Conservation (phyloP, 2,329 filamentous ascomycete genomes). For the Cladosporium sphaerospermum region DNA sequence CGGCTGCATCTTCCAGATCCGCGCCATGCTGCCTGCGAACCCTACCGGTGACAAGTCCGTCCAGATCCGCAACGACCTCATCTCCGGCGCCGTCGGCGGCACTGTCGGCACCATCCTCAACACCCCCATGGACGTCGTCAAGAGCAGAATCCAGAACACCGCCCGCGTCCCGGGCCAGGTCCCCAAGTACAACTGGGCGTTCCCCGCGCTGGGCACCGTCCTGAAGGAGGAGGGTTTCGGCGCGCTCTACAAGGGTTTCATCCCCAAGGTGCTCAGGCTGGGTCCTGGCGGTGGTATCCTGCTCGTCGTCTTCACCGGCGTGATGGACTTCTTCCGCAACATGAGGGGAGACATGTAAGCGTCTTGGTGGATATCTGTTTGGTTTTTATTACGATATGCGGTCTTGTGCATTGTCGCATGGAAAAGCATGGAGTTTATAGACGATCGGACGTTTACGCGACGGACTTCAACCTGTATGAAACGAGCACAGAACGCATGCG, state of each 20-base stretch:
- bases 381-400: background rate
- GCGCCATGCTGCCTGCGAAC: constrained; percentile 67
- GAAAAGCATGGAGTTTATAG: constrained; percentile 8
- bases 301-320: constrained; percentile 77
- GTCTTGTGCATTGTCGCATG: constrained; percentile 6
- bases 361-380: background rate
- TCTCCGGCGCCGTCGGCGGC: constrained; percentile 81
- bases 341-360: constrained; percentile 43
- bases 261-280: constrained; percentile 82
- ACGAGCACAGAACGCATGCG: constrained; percentile 3
- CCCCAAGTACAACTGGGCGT: constrained; percentile 99
- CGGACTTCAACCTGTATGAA: constrained; percentile 6
- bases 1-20: constrained; percentile 96
- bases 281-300: constrained; percentile 69
- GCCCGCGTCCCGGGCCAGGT: constrained; percentile 71
- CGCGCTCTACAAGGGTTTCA: constrained; percentile 95
- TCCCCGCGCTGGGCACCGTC: constrained; percentile 76
- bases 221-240: constrained; percentile 87
- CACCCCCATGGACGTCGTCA: constrained; percentile 95
- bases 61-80: constrained; percentile 79
- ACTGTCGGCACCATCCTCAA: constrained; percentile 88
- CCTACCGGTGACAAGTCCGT: constrained; percentile 67
- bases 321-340: constrained; percentile 87
- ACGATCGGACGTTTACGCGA: background rate
- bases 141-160: constrained; percentile 95